Evolutionary conservation across 1,139 yeast species (phyloP), one percentile per base, ranked within the genome.

Genomic region (Taiozyma sp.): DNA sequence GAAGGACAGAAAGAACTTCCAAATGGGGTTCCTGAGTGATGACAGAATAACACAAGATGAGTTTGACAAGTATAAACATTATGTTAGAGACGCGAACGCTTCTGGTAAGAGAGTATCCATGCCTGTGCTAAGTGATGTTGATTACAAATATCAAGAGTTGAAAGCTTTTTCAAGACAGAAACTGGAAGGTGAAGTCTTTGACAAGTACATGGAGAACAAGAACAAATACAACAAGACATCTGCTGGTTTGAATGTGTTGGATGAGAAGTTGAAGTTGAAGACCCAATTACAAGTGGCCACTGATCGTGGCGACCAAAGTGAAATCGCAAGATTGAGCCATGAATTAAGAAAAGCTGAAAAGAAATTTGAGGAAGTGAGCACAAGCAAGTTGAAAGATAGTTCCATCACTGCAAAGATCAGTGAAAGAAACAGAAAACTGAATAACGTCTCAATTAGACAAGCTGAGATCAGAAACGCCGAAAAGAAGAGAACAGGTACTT

Each of bases 21-120:
- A 89, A 46, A 81, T 93, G 75, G 81, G 80, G 47, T 81, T 81
- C 44, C 84, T 93, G 62, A 85, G 95, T 49, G 97, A 93, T 68
- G 81, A 85, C 4, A 78, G 83, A 2, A 77, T 89, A 46, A 74
- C 83, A 0, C 68, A 69, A 43, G 84, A 80, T 19, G 99, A 93
- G 66, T 88, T 83, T 64, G 82, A 80, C 26, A 76, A 83, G 60
- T 93, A 91, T 73, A 68, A 76, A 51, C 68, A 70, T 45, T 82
- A 86, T 51, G 72, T 90, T 61, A 75, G 72, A 42, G 79, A 81
- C 55, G 83, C 86, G 9, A 79, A 77, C 42, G 75, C 82, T 54
- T 68, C 76, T 14, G 68, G 47, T 61, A 54, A 54, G 37, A 53
- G 50, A 16, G 60, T 55, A 7, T 42, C 55, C 2, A 48, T 86